Evolutionary conservation across 2,329 filamentous ascomycete species (phyloP), one percentile per base, ranked within the genome.

Genomic region (Arthrinium puccinioides): DNA sequence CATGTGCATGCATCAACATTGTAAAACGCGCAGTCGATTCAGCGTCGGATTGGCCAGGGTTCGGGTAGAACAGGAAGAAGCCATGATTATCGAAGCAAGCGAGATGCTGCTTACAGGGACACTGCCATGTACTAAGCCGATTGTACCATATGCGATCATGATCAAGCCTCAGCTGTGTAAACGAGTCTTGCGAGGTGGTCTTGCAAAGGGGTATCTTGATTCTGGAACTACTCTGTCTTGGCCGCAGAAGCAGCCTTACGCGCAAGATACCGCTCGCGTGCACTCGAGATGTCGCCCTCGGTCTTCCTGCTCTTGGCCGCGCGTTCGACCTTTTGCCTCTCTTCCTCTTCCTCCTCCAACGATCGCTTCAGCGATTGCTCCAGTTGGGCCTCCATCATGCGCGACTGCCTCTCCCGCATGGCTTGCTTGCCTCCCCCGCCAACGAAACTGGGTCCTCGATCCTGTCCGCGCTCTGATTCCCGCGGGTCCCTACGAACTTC

Each of bases 271-370:
- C 86, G 70, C 61, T 89, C 86, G 59, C 79, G 85, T 2, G 86
- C 86, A 52, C 82, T 83, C 51, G 75, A 82, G 44, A 90, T 83
- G 35, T 90, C 85, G 14, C 69, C 66, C 33, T 80, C 77, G 1
- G 85, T 90, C 72, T 92, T 92, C 51, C 77, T 73, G 48, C 80
- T 84, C 72, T 90, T 92, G 24, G 76, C 66, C 13, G 75, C 74
- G 40, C 78, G 70, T 59, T 86, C 80, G 15, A 81, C 53, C 55
- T 70, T 69, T 44, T 75, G 70, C 45, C 65, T 64, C 47, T 77
- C 73, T 51, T 84, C 78, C 40, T 82, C 76, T 32, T 82, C 83
- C 43, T 82, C 75, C 43, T 87, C 82, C 9, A 82, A 65, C 27
- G 79, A 75, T 37, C 85, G 69, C 65, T 90, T 90, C 16, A 82